Evolutionary conservation across 1,284 basidiomycete genomes (phyloP).

Genomic region (Thelephora terrestris): DNA sequence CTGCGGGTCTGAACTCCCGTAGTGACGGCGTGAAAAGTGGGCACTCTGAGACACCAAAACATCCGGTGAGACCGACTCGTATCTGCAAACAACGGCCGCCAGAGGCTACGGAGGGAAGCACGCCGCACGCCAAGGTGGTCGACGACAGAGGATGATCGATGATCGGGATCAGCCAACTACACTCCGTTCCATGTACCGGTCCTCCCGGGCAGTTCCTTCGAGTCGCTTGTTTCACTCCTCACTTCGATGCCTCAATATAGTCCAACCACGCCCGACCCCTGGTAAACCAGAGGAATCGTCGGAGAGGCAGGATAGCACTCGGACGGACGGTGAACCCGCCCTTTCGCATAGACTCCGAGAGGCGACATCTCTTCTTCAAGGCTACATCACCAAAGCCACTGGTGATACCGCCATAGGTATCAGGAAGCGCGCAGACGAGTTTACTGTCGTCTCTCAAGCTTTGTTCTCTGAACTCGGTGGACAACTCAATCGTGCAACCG

Average conservation of each 20-base stretch:
- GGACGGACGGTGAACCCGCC: background rate
- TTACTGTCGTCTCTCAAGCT: constrained; percentile 43
- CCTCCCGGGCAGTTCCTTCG: background rate
- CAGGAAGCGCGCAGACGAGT: constrained; percentile 43
- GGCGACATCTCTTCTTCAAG: constrained; percentile 9
- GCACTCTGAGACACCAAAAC: too few relatives aligned
- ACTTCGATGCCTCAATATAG: background rate
- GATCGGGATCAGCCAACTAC: too few relatives aligned
- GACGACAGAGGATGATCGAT: too few relatives aligned
- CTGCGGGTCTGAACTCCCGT: too few relatives aligned
- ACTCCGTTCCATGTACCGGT: background rate
- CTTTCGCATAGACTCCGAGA: background rate
- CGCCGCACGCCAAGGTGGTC: too few relatives aligned
- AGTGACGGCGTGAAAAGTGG: too few relatives aligned
- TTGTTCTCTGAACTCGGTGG: constrained; percentile 65
- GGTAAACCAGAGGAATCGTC: background rate
- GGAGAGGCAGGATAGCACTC: background rate
- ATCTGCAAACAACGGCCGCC: too few relatives aligned
- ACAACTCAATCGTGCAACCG: constrained; percentile 78
- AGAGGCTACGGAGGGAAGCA: too few relatives aligned
- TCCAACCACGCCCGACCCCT: background rate
- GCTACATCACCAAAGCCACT: constrained; percentile 38
- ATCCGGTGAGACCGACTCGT: too few relatives aligned
- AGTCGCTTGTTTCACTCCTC: background rate
- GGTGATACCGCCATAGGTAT: constrained; percentile 36